Conservation (phyloP, 331 rosid genomes). For the Cucumis variabilis region DNA sequence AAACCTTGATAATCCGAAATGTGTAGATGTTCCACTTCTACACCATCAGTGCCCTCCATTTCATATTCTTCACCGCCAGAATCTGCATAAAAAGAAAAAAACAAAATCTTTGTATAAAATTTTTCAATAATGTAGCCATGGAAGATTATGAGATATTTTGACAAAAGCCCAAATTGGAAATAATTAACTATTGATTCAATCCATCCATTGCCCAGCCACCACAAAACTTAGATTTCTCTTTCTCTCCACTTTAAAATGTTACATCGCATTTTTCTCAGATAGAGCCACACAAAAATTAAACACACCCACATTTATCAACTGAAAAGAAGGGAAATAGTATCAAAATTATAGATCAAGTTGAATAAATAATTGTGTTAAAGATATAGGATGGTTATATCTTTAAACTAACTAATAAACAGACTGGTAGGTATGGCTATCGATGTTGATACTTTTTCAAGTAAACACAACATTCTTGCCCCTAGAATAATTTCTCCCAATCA, state of each 20-base stretch:
- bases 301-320: not conserved
- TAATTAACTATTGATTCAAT: not conserved
- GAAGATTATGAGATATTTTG: not conserved
- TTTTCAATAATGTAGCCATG: not conserved
- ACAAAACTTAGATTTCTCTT: not conserved
- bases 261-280: conserved; percentile 2
- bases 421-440: too few relatives aligned
- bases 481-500: not conserved
- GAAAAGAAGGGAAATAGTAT: not conserved
- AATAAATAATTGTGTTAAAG: not conserved
- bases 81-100: not conserved
- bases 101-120: not conserved
- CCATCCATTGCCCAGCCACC: conserved; percentile 12
- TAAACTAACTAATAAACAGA: too few relatives aligned
- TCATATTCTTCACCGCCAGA: too few relatives aligned
- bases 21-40: too few relatives aligned
- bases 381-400: too few relatives aligned
- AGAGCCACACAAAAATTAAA: not conserved
- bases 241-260: not conserved
- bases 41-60: too few relatives aligned
- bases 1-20: too few relatives aligned
- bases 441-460: too few relatives aligned
- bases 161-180: not conserved
- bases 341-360: conserved; percentile 3
- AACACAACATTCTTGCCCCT: too few relatives aligned